These are phyloP conservation scores for Piedraia hortae DNA, from an alignment of 2,329 filamentous ascomycete species.

Conservation along the genomic window DNA sequence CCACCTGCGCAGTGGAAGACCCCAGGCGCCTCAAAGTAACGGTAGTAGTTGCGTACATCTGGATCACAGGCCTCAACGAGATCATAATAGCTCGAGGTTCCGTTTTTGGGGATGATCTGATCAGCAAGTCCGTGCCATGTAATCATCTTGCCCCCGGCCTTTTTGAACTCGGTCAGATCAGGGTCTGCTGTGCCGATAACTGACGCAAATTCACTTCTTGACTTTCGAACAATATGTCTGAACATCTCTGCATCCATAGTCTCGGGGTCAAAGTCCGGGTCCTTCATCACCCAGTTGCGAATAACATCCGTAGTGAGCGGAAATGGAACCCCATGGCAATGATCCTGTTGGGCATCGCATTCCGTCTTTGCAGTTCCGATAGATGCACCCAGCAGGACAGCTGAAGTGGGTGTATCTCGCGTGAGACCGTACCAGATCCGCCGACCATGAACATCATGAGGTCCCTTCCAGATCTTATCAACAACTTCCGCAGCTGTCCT, in stretches of 20 bases:
- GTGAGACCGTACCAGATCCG: slow-evolving; percentile 13
- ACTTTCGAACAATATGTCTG: slow-evolving; percentile 5
- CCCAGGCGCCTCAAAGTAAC: slow-evolving; percentile 16
- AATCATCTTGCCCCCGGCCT: slow-evolving; percentile 17
- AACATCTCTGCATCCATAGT: slow-evolving; percentile 11
- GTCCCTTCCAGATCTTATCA: slow-evolving; percentile 12
- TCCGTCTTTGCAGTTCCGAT: slow-evolving; percentile 9
- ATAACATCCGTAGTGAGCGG: slow-evolving; percentile 6
- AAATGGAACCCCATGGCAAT: slow-evolving; percentile 9
- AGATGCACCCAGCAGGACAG: slow-evolving; percentile 1
- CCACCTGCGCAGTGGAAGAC: slow-evolving; percentile 15
- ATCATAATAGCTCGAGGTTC: slow-evolving; percentile 15
- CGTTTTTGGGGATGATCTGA: slow-evolving; percentile 13
- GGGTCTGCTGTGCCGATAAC: slow-evolving; percentile 15
- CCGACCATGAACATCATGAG: slow-evolving; percentile 4
- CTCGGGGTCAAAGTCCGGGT: slow-evolving; percentile 10
- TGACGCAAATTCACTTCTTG: slow-evolving; percentile 9
- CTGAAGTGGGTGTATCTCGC: slow-evolving; percentile 3
- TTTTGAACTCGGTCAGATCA: slow-evolving; percentile 14
- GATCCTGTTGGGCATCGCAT: slow-evolving; percentile 5
- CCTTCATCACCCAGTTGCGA: no score
- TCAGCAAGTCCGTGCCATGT: slow-evolving; percentile 18
- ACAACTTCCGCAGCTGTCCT: slow-evolving; percentile 10
- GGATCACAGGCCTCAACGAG: slow-evolving; percentile 9
- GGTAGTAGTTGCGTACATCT: slow-evolving; percentile 11